A percentile compares a stretch with the other conserved stretches of the same genome.
These are phyloP conservation scores for Cardamine occulta DNA, from an alignment of 345 rosid species.

Conservation along the genomic window DNA sequence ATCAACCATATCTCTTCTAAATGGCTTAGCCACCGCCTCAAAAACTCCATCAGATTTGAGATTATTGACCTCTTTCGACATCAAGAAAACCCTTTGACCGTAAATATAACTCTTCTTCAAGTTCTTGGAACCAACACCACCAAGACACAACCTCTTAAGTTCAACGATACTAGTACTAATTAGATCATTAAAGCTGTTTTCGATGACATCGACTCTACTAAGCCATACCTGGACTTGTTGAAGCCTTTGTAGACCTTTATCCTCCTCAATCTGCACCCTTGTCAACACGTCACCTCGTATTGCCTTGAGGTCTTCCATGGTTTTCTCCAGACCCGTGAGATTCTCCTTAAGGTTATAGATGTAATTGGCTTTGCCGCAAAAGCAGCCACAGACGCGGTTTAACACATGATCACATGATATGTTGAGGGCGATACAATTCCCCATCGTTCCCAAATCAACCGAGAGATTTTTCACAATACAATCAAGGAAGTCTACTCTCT, in stretches of 20 bases:
- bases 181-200: background rate
- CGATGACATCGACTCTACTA: background rate
- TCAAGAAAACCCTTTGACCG: background rate
- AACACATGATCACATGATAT: background rate
- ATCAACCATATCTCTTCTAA: background rate
- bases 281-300: background rate
- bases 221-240: background rate
- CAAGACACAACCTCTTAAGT: background rate
- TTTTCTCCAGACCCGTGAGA: background rate
- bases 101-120: background rate
- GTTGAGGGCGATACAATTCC: background rate
- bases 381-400: background rate
- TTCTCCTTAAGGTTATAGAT: background rate
- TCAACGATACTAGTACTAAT: background rate
- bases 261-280: background rate
- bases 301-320: background rate
- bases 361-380: background rate
- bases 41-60: background rate
- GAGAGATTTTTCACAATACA: no score
- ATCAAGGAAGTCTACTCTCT: no score
- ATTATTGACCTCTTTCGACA: background rate
- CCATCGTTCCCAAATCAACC: background rate
- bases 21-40: background rate
- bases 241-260: background rate
- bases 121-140: background rate